Evolutionary conservation across 2,329 filamentous ascomycete genomes (phyloP).

Genomic region (Trichoderma sp.): DNA sequence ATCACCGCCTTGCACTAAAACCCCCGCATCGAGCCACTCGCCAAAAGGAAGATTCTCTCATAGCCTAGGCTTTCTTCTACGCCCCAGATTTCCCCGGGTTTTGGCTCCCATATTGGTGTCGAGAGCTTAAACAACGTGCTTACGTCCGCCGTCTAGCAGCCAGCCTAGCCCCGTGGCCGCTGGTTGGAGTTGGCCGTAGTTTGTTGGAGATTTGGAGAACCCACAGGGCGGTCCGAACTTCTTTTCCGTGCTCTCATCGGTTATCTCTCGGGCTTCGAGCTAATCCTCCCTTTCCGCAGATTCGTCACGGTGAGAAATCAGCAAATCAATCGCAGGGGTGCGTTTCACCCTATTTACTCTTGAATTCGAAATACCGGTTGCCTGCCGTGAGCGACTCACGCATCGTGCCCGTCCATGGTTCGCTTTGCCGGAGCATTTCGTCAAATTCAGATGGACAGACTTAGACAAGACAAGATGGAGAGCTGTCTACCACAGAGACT

Average conservation of each 20-base stretch:
- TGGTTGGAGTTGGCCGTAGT: not conserved
- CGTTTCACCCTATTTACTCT: not conserved
- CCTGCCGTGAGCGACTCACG: not conserved
- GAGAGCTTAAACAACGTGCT: slow-evolving; percentile 6
- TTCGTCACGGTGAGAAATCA: not conserved
- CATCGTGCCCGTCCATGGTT: not conserved
- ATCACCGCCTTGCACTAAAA: not conserved
- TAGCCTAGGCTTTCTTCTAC: not conserved
- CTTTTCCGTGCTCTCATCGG: not conserved
- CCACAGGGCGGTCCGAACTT: not conserved
- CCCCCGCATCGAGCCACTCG: slow-evolving; percentile 3
- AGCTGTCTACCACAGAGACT: not conserved
- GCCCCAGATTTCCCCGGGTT: slow-evolving; percentile 16
- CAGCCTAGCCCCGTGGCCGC: not conserved
- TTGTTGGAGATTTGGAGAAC: not conserved
- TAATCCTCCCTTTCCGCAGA: not conserved
- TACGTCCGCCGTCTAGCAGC: not conserved
- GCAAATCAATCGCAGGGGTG: not conserved
- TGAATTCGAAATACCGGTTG: not conserved
- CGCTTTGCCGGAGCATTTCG: not conserved
- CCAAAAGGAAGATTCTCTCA: not conserved
- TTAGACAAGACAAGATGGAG: not conserved
- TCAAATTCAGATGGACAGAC: not conserved
- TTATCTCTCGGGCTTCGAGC: not conserved
- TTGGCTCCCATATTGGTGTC: slow-evolving; percentile 3